These are phyloP conservation scores for Petunia hybrid DNA, from an alignment of 305 asterid species.

Conservation along the genomic window DNA sequence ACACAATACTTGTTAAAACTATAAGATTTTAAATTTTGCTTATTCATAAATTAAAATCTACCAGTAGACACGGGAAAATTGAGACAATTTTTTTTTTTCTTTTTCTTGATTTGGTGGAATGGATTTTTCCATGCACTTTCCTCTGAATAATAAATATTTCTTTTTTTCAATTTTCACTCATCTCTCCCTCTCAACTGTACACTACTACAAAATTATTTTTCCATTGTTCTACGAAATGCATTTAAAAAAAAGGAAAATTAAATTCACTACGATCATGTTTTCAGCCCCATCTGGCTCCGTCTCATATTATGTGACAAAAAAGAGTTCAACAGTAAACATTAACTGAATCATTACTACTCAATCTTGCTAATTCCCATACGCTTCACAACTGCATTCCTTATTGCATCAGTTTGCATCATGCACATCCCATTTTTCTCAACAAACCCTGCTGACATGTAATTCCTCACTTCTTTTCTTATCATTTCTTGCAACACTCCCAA, in stretches of 20 bases:
- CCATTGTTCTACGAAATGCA: slow-evolving; percentile 18
- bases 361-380: slow-evolving; percentile 52
- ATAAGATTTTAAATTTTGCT: no score
- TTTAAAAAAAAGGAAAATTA: not conserved
- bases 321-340: not conserved
- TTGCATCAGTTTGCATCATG: slow-evolving; percentile 46
- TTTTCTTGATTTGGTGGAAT: not conserved
- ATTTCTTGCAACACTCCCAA: slow-evolving; percentile 65
- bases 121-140: slow-evolving; percentile 5
- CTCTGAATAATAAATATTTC: not conserved
- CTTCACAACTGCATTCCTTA: slow-evolving; percentile 50
- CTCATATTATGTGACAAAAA: no score
- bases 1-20: not conserved
- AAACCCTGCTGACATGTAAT: slow-evolving; percentile 50
- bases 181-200: slow-evolving; percentile 38
- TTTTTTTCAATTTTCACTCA: not conserved
- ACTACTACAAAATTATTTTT: slow-evolving; percentile 41
- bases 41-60: not conserved
- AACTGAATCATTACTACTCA: slow-evolving; percentile 32
- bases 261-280: not conserved
- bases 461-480: slow-evolving; percentile 73
- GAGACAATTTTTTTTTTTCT: not conserved
- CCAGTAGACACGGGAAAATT: not conserved
- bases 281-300: not conserved
- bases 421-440: slow-evolving; percentile 41